Evolutionary conservation across 768 basidiomycete species (phyloP), one percentile per base, ranked within the genome.

Genomic region (Daedaleopsis nitida): DNA sequence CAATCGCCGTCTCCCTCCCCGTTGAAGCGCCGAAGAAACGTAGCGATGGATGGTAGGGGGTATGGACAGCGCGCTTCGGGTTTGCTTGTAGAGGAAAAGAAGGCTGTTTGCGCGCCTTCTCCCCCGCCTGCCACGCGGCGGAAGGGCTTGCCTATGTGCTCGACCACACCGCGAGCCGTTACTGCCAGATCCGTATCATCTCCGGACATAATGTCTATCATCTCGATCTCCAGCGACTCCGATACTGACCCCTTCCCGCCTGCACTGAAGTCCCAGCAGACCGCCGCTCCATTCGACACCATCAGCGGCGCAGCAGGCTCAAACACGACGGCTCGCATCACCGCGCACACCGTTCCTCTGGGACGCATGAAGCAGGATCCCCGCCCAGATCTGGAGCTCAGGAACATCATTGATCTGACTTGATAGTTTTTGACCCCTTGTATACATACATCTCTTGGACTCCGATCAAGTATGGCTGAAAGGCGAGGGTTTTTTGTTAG

Each of bases 191-290:
- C 54, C 60, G 24, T 38, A 6, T 38, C 52, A 10, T 42, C 57
- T 14, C 51, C 61, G 52, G 52, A 64, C 34, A 59, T 68, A 38
- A 17, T 57, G 6, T 63, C 67, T 8, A 60, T 78, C 23, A 75
- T 81, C 27, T 72, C 75, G 13, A 74, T 80, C 7, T 80, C 77
- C 4, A 79, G 76, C 60, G 78, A 76, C 23, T 75, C 75, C 3
- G 77, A 77, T 11, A 63, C 57, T 38, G 67, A 64, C 3, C 35
- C 42, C 10, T 23, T 35, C 19, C 55, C 27, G 1, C 43, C 63
- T 9, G 34, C 27, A n/a, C n/a, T n/a, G 17, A 21, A 51, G 24
- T 12, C 44, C 27, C 17, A 47, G n/a, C n/a, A n/a, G n/a, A n/a
- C n/a, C n/a, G n/a, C n/a, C n/a, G n/a, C n/a, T n/a, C n/a, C n/a